Base-by-base conservation (phyloP, 129 eudicot species). In the Mikania micrantha region DNA sequence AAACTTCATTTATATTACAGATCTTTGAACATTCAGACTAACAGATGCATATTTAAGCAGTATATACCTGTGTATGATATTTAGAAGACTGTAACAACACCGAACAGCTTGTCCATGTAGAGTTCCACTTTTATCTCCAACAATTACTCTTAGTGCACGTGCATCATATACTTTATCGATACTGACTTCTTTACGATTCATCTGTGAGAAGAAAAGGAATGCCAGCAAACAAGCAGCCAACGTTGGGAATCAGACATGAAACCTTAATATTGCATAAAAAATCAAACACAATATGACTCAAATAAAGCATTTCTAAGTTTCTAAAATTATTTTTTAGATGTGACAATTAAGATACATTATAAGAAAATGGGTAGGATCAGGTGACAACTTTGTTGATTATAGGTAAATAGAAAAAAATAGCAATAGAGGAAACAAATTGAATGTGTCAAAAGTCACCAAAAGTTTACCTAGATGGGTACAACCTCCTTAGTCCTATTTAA, bases 81-180 rank as follows among this genome's bases (percentile, higher is more conserved):
- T 71, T 38, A 92, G 95, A 72, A 92, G 88, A 76, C 69, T 92
- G 89, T 92, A 92, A 78, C 98, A 92, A 66, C 89, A 79, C 48
- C 57, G 79, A 60, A 92, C 98, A 34, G 98, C 98, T 72, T 86
- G 88, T 66, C 98, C 96, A 80, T 92, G 94, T 39, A 92, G 83
- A 29, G 94, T 79, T 75, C 98, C 98, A 80, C 88, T 77, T 72
- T 86, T 88, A 78, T 92, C 98, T 59, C 98, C 98, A 72, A 92
- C 83, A 53, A 92, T 74, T 40, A 92, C 96, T 75, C 98, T 88
- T 76, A 92, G 74, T 17, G 98, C 98, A 58, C 98, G 95, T 29
- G 96, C 95, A 84, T 92, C 98, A 67, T 92, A 92, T 19, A 92
- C 90, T 77, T 92, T 80, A 60, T 71, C 66, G 10, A 92, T 88